Conservation (phyloP, 768 basidiomycete species). For the Phylloporus sp. region DNA sequence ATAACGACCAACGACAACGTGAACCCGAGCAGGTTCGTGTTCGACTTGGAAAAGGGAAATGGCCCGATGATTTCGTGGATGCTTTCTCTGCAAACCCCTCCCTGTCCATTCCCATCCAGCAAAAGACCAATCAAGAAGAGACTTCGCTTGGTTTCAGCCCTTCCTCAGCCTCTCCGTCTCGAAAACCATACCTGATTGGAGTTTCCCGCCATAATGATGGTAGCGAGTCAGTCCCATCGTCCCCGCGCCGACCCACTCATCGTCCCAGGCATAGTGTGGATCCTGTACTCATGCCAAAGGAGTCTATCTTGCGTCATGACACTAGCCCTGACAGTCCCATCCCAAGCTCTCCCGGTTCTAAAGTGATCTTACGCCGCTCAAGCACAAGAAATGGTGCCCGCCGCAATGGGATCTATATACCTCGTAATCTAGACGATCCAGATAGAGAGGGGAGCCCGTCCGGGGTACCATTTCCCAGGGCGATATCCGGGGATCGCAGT, state of each 20-base stretch:
- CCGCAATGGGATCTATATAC: slow-evolving; percentile 46
- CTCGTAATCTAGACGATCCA: slow-evolving; percentile 36
- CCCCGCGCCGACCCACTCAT: slow-evolving; percentile 55
- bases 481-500: slow-evolving; percentile 49
- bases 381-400: slow-evolving; percentile 50
- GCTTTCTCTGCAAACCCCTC: slow-evolving; percentile 41
- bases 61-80: slow-evolving; percentile 78
- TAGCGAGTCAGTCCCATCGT: slow-evolving; percentile 36
- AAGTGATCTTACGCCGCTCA: slow-evolving; percentile 52
- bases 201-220: slow-evolving; percentile 43
- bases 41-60: slow-evolving; percentile 72
- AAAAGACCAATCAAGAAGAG: slow-evolving; percentile 20
- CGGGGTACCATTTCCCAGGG: slow-evolving; percentile 64
- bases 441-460: slow-evolving; percentile 35
- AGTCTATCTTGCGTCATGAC: slow-evolving; percentile 47
- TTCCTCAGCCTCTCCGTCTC: slow-evolving; percentile 45
- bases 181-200: slow-evolving; percentile 55
- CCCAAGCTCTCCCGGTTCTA: slow-evolving; percentile 32
- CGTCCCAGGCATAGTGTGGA: slow-evolving; percentile 66
- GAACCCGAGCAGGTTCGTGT: slow-evolving; percentile 38
- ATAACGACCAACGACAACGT: slow-evolving; percentile 20
- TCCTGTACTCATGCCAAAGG: slow-evolving; percentile 45
- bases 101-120: slow-evolving; percentile 28
- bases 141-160: slow-evolving; percentile 24
- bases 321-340: slow-evolving; percentile 53